phyloP scores from a whole-genome alignment of 768 basidiomycete genomes.

The Lactarius hengduanensis region DNA sequence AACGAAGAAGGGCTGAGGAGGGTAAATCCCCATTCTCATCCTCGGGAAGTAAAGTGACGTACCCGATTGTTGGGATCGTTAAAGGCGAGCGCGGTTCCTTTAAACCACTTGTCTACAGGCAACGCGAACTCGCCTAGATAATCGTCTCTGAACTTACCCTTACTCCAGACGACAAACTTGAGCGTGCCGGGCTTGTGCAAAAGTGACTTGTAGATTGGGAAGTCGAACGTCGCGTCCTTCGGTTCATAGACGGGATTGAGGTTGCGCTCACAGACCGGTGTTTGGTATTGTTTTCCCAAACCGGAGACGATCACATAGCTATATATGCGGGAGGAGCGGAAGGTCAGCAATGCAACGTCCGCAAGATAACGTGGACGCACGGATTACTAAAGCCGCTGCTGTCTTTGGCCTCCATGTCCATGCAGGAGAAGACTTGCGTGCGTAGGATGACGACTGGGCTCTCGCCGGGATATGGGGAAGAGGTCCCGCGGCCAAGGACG shows the following conservation, averaged over 20 bases:
- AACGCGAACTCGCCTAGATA: not conserved
- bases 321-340: not conserved
- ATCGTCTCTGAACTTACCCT: not conserved
- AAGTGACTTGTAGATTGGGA: not conserved
- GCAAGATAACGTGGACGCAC: not conserved
- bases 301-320: not conserved
- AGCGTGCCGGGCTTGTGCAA: not conserved
- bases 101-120: not conserved
- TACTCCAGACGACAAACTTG: not conserved
- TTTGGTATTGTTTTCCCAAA: not conserved
- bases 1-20: not conserved
- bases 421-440: no score
- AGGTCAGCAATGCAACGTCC: not conserved
- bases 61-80: not conserved
- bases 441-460: no score
- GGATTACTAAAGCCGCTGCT: not conserved
- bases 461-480: no score
- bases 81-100: not conserved
- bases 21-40: not conserved
- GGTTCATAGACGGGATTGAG: not conserved
- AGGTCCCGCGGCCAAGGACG: no score
- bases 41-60: not conserved
- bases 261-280: conserved; percentile 49
- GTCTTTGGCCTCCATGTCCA: no score
- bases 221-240: not conserved